Evolutionary conservation across 768 basidiomycete species (phyloP).

Genomic region (Paxillus ammoniavirescens): DNA sequence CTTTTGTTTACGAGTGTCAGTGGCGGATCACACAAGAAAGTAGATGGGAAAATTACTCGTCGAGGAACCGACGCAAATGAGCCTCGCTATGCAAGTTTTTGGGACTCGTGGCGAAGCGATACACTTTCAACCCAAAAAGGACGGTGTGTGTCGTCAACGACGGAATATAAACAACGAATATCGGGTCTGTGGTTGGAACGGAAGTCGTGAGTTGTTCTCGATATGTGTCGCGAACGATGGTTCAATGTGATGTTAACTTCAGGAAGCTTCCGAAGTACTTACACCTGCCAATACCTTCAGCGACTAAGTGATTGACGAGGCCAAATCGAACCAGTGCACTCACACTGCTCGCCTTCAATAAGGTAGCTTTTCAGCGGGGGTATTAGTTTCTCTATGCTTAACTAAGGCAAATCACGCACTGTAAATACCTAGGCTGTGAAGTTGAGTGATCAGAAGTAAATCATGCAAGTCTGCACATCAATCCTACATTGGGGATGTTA

Average conservation of each 20-base stretch:
- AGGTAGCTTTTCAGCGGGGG: neutral
- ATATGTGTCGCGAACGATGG: neutral
- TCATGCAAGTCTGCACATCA: neutral
- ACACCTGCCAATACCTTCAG: slow-evolving; percentile 1
- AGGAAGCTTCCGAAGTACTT: neutral
- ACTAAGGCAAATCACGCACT: neutral
- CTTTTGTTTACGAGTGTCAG: neutral
- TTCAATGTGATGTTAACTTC: neutral
- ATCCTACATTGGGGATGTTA: neutral
- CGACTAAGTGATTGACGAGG: neutral
- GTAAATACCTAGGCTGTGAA: neutral
- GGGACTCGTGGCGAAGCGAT: slow-evolving; percentile 1
- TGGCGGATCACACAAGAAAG: neutral
- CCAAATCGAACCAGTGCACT: neutral
- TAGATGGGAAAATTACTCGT: slow-evolving; percentile 1
- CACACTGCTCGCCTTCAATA: neutral
- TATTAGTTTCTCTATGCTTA: too few relatives aligned
- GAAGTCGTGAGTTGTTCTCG: neutral
- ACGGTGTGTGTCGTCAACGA: neutral
- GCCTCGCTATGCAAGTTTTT: neutral
- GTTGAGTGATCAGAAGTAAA: neutral
- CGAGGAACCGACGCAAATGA: slow-evolving; percentile 1
- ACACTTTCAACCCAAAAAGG: slow-evolving; percentile 8
- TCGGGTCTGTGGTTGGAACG: neutral
- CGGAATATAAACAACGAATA: neutral